phyloP scores from a whole-genome alignment of 805 yeast genomes.

The Torulaspora delbrueckii region DNA sequence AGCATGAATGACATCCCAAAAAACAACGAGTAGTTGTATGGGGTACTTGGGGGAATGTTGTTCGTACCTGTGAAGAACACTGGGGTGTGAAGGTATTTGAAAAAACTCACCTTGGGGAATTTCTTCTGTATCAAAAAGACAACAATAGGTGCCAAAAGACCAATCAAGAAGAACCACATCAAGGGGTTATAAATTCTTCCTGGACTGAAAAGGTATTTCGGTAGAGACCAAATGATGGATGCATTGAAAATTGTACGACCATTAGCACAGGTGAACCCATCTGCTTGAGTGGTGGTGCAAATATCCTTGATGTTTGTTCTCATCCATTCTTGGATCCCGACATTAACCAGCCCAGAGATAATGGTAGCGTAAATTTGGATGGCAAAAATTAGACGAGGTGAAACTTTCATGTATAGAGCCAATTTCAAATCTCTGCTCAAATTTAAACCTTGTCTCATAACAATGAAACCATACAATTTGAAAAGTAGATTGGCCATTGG shows the following conservation, averaged over 20 bases:
- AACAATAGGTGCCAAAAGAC: slow-evolving; percentile 40
- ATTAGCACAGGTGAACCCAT: slow-evolving; percentile 43
- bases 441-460: slow-evolving; percentile 50
- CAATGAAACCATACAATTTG: slow-evolving; percentile 51
- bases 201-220: slow-evolving; percentile 47
- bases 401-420: slow-evolving; percentile 54
- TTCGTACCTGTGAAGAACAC: slow-evolving; percentile 59
- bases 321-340: slow-evolving; percentile 41
- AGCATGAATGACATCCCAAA: slow-evolving; percentile 43
- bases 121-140: slow-evolving; percentile 31
- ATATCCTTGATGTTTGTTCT: slow-evolving; percentile 36
- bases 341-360: slow-evolving; percentile 37
- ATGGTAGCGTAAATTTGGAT: slow-evolving; percentile 41
- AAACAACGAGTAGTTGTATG: slow-evolving; percentile 59
- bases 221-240: slow-evolving; percentile 50
- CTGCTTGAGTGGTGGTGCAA: slow-evolving; percentile 39
- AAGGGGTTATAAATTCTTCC: slow-evolving; percentile 51
- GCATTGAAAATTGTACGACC: slow-evolving; percentile 45
- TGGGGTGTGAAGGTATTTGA: slow-evolving; percentile 50
- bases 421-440: slow-evolving; percentile 49
- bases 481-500: slow-evolving; percentile 53
- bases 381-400: slow-evolving; percentile 52
- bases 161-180: slow-evolving; percentile 53
- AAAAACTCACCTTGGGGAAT: slow-evolving; percentile 29
- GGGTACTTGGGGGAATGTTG: slow-evolving; percentile 69